Conservation (phyloP, 352 stramenopile genomes). For the Globisporangium apiculatum region DNA sequence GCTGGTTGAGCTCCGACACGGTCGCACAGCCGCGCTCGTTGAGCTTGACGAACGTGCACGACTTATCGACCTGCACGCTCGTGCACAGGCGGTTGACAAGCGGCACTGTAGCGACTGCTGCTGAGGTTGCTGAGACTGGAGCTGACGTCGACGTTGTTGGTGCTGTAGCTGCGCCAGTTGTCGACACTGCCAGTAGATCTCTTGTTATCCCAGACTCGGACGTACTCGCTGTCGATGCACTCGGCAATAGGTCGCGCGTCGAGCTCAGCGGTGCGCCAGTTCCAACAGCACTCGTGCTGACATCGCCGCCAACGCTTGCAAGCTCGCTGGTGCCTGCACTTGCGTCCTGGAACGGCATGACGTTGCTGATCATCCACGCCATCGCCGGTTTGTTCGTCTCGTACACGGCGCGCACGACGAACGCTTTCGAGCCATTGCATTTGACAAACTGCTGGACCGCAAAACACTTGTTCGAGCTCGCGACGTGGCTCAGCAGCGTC, state of each 20-base stretch:
- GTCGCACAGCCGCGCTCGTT: slow-evolving; percentile 59
- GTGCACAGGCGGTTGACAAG: slow-evolving; percentile 55
- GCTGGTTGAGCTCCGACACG: slow-evolving; percentile 61
- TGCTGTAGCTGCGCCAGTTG: not conserved
- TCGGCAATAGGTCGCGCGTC: not conserved
- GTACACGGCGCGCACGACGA: slow-evolving; percentile 60
- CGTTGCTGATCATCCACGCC: slow-evolving; percentile 83
- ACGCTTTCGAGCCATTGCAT: slow-evolving; percentile 67
- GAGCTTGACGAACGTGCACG: slow-evolving; percentile 76
- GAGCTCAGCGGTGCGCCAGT: not conserved
- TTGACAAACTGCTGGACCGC: slow-evolving; percentile 65
- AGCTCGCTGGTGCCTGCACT: not conserved
- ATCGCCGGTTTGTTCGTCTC: slow-evolving; percentile 48
- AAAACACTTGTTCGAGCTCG: slow-evolving; percentile 55
- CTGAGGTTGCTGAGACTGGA: not conserved
- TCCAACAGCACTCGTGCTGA: not conserved
- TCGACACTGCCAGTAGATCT: not conserved
- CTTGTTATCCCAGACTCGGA: not conserved
- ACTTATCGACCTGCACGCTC: slow-evolving; percentile 50
- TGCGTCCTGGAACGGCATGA: slow-evolving; percentile 28
- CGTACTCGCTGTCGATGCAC: not conserved
- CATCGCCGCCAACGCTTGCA: not conserved
- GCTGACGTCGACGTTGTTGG: not conserved
- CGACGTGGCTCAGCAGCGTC: slow-evolving; percentile 57
- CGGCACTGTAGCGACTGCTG: slow-evolving; percentile 17